These are phyloP conservation scores for Zangia roseola DNA, from an alignment of 768 basidiomycete species.

Conservation along the genomic window DNA sequence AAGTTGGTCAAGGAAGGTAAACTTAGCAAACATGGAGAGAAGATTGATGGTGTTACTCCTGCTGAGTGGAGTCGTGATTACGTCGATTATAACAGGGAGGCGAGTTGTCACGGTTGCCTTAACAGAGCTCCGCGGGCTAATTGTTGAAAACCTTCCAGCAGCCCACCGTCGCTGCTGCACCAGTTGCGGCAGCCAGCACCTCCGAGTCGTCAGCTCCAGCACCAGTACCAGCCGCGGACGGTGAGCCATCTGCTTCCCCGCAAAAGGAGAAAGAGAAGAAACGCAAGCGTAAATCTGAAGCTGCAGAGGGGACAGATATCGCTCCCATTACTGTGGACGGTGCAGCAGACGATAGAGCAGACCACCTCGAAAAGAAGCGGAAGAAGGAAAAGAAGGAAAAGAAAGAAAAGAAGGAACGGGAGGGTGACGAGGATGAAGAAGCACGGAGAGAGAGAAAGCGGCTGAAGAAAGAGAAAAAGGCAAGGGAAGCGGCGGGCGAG, in stretches of 20 bases:
- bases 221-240: conserved; percentile 32
- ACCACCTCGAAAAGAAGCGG: conserved; percentile 54
- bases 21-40: conserved; percentile 92
- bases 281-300: conserved; percentile 76
- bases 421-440: conserved; percentile 51
- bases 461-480: conserved; percentile 69
- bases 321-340: conserved; percentile 38
- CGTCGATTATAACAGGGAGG: conserved; percentile 85
- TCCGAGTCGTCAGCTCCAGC: conserved; percentile 29
- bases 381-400: conserved; percentile 67
- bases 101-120: conserved; percentile 21
- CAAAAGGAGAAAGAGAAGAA: conserved; percentile 76
- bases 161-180: conserved; percentile 36
- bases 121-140: background rate
- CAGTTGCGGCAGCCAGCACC: conserved; percentile 20
- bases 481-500: conserved; percentile 39
- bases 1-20: conserved; percentile 98
- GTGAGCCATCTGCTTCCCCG: conserved; percentile 31
- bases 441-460: conserved; percentile 62
- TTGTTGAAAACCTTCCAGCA: conserved; percentile 29
- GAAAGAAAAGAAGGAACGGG: conserved; percentile 46
- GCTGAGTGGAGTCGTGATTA: conserved; percentile 90
- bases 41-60: conserved; percentile 84
- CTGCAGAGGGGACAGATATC: conserved; percentile 40
- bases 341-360: conserved; percentile 43